Conservation (phyloP, 805 yeast species). For the Trichomonascus vanleenenianus region DNA sequence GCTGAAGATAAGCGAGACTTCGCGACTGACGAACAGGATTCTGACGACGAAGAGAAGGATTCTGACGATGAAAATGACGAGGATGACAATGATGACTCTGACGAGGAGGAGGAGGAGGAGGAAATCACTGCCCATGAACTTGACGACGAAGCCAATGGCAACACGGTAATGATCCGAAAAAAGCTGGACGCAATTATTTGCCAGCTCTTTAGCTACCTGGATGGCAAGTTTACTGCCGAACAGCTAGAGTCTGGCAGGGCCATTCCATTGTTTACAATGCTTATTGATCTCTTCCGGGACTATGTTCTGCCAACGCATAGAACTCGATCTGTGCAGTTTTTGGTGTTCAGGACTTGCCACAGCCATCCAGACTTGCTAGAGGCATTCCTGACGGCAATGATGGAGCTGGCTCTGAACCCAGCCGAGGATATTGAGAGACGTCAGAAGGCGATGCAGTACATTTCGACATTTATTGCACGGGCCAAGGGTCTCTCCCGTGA, state of each 20-base stretch:
- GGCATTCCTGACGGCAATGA: slow-evolving; percentile 69
- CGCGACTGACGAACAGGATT: slow-evolving; percentile 26
- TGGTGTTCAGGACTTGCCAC: slow-evolving; percentile 75
- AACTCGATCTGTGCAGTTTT: slow-evolving; percentile 80
- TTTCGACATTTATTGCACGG: slow-evolving; percentile 84
- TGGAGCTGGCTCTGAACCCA: slow-evolving; percentile 74
- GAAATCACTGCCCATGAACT: slow-evolving; percentile 29
- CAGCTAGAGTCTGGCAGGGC: slow-evolving; percentile 55
- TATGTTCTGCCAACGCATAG: slow-evolving; percentile 87
- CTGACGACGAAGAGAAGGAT: slow-evolving; percentile 25
- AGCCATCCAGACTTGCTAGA: slow-evolving; percentile 77
- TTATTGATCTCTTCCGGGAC: slow-evolving; percentile 68
- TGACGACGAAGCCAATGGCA: slow-evolving; percentile 25
- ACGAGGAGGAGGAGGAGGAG: slow-evolving; percentile 28
- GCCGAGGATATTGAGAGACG: slow-evolving; percentile 64
- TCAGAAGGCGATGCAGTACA: slow-evolving; percentile 84
- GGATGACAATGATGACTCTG: slow-evolving; percentile 29
- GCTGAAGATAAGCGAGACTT: slow-evolving; percentile 30
- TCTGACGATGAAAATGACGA: slow-evolving; percentile 30
- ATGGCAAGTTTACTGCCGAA: slow-evolving; percentile 41
- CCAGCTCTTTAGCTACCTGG: slow-evolving; percentile 46
- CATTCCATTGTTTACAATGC: slow-evolving; percentile 58
- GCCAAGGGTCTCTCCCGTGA: slow-evolving; percentile 62
- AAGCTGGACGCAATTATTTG: slow-evolving; percentile 69
- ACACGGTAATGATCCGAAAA: slow-evolving; percentile 37